Conservation (phyloP, 2,329 filamentous ascomycete species). For the Talaromyces verruculosus region DNA sequence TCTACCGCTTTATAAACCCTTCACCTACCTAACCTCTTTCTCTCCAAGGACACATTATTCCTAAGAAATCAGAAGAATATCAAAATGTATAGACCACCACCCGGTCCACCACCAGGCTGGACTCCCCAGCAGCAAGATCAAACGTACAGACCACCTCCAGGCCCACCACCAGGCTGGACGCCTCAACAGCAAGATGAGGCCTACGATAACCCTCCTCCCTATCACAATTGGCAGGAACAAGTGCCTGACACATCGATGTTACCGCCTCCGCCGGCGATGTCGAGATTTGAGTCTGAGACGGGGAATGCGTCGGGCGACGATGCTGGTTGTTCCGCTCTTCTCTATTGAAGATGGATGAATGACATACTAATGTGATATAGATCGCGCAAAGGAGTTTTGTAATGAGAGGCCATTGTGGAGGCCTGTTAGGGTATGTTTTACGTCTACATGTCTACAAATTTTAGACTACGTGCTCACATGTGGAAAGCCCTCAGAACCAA, state of each 20-base stretch:
- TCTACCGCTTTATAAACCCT: not conserved
- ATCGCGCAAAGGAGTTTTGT: slow-evolving; percentile 59
- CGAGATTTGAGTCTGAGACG: slow-evolving; percentile 54
- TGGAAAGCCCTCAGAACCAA: slow-evolving; percentile 39
- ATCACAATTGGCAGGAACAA: slow-evolving; percentile 61
- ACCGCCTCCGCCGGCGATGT: slow-evolving; percentile 59
- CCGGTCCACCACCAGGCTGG: slow-evolving; percentile 14
- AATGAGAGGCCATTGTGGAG: slow-evolving; percentile 52
- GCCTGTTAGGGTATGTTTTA: slow-evolving; percentile 35
- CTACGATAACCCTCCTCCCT: slow-evolving; percentile 50
- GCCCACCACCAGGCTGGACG: slow-evolving; percentile 9
- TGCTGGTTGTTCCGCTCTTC: slow-evolving; percentile 8
- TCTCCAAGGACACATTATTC: not conserved
- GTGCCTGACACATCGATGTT: slow-evolving; percentile 61
- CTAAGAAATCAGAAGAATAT: not conserved
- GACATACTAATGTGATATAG: slow-evolving; percentile 35
- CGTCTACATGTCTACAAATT: not conserved
- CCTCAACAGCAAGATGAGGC: slow-evolving; percentile 1
- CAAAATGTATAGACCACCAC: slow-evolving; percentile 20
- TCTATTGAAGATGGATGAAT: not conserved
- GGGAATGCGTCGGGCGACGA: slow-evolving; percentile 58
- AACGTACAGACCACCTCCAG: slow-evolving; percentile 15
- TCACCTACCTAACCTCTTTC: not conserved
- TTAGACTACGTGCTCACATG: not conserved
- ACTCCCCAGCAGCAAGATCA: not conserved